Conservation (phyloP, 2,329 filamentous ascomycete species). For the Aspergillus caelatus region DNA sequence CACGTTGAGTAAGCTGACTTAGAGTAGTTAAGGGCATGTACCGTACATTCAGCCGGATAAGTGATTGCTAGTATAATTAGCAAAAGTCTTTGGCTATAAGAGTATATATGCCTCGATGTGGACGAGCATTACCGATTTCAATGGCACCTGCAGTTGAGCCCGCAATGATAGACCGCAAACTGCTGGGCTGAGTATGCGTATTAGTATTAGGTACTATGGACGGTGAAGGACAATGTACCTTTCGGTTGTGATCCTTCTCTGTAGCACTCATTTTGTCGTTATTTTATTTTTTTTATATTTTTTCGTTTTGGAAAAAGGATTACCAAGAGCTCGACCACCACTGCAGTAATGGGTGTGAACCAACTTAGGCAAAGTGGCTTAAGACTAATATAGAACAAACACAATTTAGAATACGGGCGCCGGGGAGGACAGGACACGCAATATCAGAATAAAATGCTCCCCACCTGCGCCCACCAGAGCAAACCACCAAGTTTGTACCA, state of each 20-base stretch:
- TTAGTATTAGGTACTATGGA: conserved; percentile 18
- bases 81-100: neutral
- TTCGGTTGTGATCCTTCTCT: conserved; percentile 40
- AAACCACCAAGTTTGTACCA: neutral
- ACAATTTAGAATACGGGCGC: neutral
- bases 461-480: neutral
- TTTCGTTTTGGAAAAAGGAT: conserved; percentile 11
- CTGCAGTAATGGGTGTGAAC: neutral
- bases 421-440: neutral
- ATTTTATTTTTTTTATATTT: too few species aligned
- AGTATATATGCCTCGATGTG: neutral
- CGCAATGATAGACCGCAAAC: conserved; percentile 85
- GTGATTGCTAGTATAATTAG: conserved; percentile 70
- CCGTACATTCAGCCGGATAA: conserved; percentile 87
- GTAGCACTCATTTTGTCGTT: conserved; percentile 32
- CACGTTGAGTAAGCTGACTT: conserved; percentile 14
- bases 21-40: conserved; percentile 11
- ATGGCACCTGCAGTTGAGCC: conserved; percentile 92
- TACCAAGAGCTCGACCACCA: neutral
- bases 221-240: conserved; percentile 31
- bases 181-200: conserved; percentile 62
- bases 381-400: neutral
- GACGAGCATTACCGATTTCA: conserved; percentile 72
- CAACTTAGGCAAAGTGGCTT: neutral
- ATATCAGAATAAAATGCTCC: neutral